These are phyloP conservation scores for Hanseniaspora lachancei DNA, from an alignment of 805 yeast genomes.

Conservation along the genomic window DNA sequence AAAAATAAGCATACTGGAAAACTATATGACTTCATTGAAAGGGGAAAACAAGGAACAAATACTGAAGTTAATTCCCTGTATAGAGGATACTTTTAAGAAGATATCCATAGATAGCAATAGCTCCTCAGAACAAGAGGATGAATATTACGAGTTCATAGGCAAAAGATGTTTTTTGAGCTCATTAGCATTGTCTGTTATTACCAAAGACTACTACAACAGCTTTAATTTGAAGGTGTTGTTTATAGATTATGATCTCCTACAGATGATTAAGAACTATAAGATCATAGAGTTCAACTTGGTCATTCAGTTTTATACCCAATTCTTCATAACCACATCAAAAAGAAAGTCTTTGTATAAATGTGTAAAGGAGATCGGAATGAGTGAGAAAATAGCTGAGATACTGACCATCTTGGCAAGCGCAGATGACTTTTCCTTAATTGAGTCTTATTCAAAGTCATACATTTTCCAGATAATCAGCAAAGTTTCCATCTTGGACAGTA, in stretches of 20 bases:
- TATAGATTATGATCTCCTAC: background rate
- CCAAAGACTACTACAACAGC: constrained; percentile 3
- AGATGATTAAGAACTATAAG: background rate
- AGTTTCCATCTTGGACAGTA: constrained; percentile 2
- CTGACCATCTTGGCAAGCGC: background rate
- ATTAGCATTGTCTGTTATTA: background rate
- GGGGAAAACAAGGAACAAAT: background rate
- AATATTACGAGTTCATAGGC: constrained; percentile 3
- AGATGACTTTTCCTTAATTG: constrained; percentile 7
- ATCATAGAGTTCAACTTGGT: constrained; percentile 10
- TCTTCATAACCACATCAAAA: constrained; percentile 1
- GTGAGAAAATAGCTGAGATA: background rate
- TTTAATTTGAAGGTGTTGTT: constrained; percentile 3
- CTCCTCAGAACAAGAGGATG: background rate
- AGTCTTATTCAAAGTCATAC: constrained; percentile 9
- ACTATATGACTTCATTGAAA: background rate
- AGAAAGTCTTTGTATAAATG: constrained; percentile 8
- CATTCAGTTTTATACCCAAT: constrained; percentile 6
- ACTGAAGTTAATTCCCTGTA: background rate
- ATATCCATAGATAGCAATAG: background rate
- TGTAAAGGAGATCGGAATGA: background rate
- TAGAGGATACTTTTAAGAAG: background rate
- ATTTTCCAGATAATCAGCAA: constrained; percentile 8
- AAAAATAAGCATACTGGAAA: background rate
- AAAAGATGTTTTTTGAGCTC: constrained; percentile 5